Conservation (phyloP, 2,329 filamentous ascomycete genomes). For the Leptographium radiaticola region DNA sequence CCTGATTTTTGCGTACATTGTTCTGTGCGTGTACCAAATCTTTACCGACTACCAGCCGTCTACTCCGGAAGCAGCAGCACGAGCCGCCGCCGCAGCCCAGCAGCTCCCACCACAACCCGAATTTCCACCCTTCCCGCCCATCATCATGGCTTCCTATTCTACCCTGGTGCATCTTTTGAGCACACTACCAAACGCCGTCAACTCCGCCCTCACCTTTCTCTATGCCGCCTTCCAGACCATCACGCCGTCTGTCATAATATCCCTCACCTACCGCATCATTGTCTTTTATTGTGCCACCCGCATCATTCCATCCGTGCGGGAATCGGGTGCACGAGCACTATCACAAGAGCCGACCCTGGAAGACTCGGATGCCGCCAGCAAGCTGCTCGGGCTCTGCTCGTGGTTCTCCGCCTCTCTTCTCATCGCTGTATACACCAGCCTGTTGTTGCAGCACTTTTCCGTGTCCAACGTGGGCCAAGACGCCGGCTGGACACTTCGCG, state of each 20-base stretch:
- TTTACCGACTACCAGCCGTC: constrained; percentile 96
- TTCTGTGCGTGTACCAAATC: constrained; percentile 98
- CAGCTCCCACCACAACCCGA: constrained; percentile 43
- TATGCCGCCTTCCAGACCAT: constrained; percentile 90
- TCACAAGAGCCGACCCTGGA: constrained; percentile 77
- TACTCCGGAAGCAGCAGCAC: constrained; percentile 31
- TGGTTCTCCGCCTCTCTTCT: constrained; percentile 94
- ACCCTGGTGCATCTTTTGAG: constrained; percentile 76
- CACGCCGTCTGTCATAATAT: constrained; percentile 91
- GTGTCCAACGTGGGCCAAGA: constrained; percentile 50
- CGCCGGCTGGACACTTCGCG: constrained; percentile 69
- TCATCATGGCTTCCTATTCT: constrained; percentile 97
- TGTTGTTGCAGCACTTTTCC: constrained; percentile 91
- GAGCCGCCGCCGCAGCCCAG: constrained; percentile 32
- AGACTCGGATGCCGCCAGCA: constrained; percentile 70
- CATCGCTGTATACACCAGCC: constrained; percentile 89
- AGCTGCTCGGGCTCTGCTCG: constrained; percentile 68
- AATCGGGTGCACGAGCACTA: constrained; percentile 70
- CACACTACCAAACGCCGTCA: constrained; percentile 69
- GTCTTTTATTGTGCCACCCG: constrained; percentile 92
- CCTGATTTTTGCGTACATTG: constrained; percentile 88
- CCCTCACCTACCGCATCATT: constrained; percentile 81
- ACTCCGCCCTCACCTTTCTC: constrained; percentile 74
- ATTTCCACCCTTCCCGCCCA: constrained; percentile 88
- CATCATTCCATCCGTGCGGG: constrained; percentile 87